A percentile compares a stretch with the other conserved stretches of the same genome.
Evolutionary conservation across 495 filamentous ascomycete genomes (phyloP).

Genomic region (Xylaria castorea): DNA sequence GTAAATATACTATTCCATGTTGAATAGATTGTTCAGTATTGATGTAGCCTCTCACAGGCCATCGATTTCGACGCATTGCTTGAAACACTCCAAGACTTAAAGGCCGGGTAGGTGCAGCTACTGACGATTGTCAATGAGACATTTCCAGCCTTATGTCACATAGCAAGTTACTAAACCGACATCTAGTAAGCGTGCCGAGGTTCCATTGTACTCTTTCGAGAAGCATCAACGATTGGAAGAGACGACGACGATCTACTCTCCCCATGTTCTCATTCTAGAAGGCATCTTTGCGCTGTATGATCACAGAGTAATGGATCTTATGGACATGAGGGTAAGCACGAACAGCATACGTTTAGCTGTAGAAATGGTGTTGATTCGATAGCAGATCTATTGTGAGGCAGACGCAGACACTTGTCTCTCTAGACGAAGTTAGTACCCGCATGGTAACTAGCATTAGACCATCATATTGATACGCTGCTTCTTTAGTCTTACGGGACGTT

Average conservation of each 20-base stretch:
- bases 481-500: slow-evolving; percentile 82
- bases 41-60: slow-evolving; percentile 54
- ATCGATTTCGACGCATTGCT: slow-evolving; percentile 93
- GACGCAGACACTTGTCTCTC: slow-evolving; percentile 94
- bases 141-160: background rate
- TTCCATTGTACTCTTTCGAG: slow-evolving; percentile 94
- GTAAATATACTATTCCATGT: slow-evolving; percentile 37
- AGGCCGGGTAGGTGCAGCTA: slow-evolving; percentile 75
- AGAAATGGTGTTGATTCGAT: slow-evolving; percentile 27
- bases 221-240: slow-evolving; percentile 81
- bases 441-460: background rate
- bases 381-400: slow-evolving; percentile 90
- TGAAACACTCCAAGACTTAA: slow-evolving; percentile 80
- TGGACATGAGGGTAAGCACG: slow-evolving; percentile 81
- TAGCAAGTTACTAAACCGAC: slow-evolving; percentile 19
- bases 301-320: slow-evolving; percentile 78
- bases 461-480: background rate
- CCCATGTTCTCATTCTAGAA: slow-evolving; percentile 93
- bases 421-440: slow-evolving; percentile 72
- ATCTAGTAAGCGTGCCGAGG: slow-evolving; percentile 83
- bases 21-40: slow-evolving; percentile 23
- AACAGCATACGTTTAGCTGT: background rate
- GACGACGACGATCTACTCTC: slow-evolving; percentile 91
- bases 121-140: background rate
- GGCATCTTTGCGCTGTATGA: slow-evolving; percentile 96